A percentile compares a stretch with the other conserved stretches of the same genome.
phyloP scores from a whole-genome alignment of 202 grass and related monocot genomes.

The Musa balbisiana region DNA sequence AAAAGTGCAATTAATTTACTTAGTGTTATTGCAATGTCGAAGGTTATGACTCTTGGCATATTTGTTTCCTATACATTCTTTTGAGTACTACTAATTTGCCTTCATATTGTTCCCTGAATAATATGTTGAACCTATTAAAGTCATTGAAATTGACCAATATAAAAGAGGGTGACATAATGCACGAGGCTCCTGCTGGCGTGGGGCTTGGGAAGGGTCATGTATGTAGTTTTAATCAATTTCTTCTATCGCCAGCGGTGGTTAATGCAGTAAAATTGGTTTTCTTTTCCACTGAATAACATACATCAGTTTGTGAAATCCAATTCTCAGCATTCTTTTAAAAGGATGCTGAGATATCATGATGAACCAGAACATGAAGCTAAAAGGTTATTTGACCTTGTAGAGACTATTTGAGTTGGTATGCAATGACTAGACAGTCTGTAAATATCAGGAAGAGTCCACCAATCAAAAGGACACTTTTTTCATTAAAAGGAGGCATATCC shows the following conservation, averaged over 20 bases:
- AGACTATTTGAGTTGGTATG: background rate
- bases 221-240: background rate
- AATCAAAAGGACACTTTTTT: background rate
- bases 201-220: background rate
- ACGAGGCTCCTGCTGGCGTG: too few relatives aligned
- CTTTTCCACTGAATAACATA: background rate
- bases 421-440: background rate
- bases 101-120: too few relatives aligned
- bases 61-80: background rate
- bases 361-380: background rate
- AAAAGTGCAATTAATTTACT: constrained; percentile 96
- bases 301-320: background rate
- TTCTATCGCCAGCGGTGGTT: background rate
- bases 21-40: constrained; percentile 77
- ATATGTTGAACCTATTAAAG: background rate
- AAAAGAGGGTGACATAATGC: too few relatives aligned
- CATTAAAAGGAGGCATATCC: background rate
- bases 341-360: background rate
- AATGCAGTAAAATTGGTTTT: too few relatives aligned
- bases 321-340: background rate
- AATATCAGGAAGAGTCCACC: background rate
- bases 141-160: background rate
- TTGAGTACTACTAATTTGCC: background rate
- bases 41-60: constrained; percentile 36
- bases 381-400: background rate